Base-by-base conservation (phyloP, 352 stramenopile genomes). In the Phytophthora macrochlamydospora region DNA sequence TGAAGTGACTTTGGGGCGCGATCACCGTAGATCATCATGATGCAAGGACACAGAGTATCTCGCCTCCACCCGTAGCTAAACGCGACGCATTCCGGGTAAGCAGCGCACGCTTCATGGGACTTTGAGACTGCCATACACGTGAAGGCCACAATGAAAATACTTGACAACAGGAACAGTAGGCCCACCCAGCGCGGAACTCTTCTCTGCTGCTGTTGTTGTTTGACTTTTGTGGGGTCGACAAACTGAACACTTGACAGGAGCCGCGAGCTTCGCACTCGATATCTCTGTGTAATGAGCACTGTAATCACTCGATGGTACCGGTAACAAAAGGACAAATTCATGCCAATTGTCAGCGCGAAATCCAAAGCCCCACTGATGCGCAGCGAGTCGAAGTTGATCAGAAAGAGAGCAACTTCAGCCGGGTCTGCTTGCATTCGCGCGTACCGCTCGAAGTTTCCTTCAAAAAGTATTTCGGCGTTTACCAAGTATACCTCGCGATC, bases 261-360 rank as follows among this genome's bases (percentile, higher is more conserved):
- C 2, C 46, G 12, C 11, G 29, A n/a, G 43, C 7, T 52, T 48
- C 11, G 46, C 7, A 57, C 7, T 7, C 45, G 38, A 8, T n/a
- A 58, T 18, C 51, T 49, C 24, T 57, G 30, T 4, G 43, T 48
- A 18, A 62, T 38, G 35, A 65, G 46, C 7, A 56, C 60, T n/a
- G 51, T 46, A 3, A 75, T 29, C 3, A 79, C 64, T 1, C 62
- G 70, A 29, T 69, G 52, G 44, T 79, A 73, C 4, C 74, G 71
- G 29, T 78, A 69, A 50, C 64, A 79, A 32, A 82, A 79, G 2
- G 65, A 72, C 0, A 75, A 6, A 31, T 76, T 82, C 37, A 74
- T 59, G 32, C 70, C 68, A 40, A 82, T 67, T 0, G 62, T 68
- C 7, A 79, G 66, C n/a, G 71, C 43, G 29, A 82, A 70, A 13